phyloP scores from a whole-genome alignment of 2,329 filamentous ascomycete species.

The Arthroderma sp. region DNA sequence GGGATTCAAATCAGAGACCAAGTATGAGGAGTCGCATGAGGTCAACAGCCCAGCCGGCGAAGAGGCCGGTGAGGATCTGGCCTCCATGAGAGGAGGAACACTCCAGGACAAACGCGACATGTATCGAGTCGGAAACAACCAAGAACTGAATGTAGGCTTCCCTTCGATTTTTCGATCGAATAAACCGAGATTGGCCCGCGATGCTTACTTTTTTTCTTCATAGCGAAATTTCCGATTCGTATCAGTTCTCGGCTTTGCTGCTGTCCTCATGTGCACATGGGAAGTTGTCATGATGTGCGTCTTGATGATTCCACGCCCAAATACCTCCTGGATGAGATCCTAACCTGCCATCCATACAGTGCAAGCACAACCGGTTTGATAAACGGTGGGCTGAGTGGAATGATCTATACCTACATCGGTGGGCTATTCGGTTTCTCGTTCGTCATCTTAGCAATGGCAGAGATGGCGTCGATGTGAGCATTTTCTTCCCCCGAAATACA shows the following conservation, averaged over 20 bases:
- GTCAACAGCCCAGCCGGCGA: background rate
- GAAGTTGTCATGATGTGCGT: conserved; percentile 12
- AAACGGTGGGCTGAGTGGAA: conserved; percentile 9
- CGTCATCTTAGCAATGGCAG: conserved; percentile 10
- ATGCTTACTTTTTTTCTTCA: background rate
- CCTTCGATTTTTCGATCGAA: too few species aligned
- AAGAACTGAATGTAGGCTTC: conserved; percentile 23
- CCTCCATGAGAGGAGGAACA: conserved; percentile 16
- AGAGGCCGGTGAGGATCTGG: background rate
- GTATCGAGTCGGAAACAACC: conserved; percentile 24
- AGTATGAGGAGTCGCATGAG: background rate
- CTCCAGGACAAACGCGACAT: conserved; percentile 24
- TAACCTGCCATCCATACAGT: background rate
- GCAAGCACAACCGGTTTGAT: conserved; percentile 10
- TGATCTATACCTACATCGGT: conserved; percentile 13
- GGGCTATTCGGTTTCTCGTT: conserved; percentile 8
- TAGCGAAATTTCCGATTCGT: conserved; percentile 27
- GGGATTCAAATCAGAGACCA: background rate
- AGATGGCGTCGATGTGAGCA: conserved; percentile 13
- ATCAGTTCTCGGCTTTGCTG: conserved; percentile 26
- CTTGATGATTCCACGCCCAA: background rate
- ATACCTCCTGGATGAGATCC: background rate
- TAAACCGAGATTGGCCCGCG: too few species aligned
- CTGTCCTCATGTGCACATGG: conserved; percentile 19
- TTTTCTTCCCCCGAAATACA: background rate